A percentile compares a stretch with the other conserved stretches of the same genome.
phyloP scores from a whole-genome alignment of 805 yeast genomes.

The Nakazawaea ishiwadae region DNA sequence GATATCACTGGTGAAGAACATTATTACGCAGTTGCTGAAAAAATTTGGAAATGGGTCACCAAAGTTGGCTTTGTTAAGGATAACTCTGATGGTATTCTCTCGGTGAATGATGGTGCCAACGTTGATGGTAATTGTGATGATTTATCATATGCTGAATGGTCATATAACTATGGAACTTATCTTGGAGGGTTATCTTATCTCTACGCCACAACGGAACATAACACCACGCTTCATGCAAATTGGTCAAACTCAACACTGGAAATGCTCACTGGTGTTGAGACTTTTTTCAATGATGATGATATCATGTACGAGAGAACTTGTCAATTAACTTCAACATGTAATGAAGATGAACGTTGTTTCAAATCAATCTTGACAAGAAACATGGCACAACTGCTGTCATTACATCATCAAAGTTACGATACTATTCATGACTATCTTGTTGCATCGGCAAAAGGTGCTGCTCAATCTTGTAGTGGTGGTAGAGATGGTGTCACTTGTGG shows the following conservation, averaged over 20 bases:
- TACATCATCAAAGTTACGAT: slow-evolving; percentile 46
- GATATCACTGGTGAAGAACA: slow-evolving; percentile 49
- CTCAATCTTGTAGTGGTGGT: slow-evolving; percentile 70
- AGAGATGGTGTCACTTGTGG: slow-evolving; percentile 76
- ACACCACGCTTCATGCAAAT: slow-evolving; percentile 15
- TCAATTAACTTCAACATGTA: slow-evolving; percentile 47
- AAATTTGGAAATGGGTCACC: slow-evolving; percentile 54
- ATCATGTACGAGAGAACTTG: slow-evolving; percentile 64
- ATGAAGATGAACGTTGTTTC: slow-evolving; percentile 74
- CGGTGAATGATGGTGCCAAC: slow-evolving; percentile 56
- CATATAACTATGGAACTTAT: slow-evolving; percentile 66
- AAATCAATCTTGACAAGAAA: slow-evolving; percentile 64
- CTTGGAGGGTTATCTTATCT: slow-evolving; percentile 21
- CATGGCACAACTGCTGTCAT: slow-evolving; percentile 50
- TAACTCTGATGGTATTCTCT: slow-evolving; percentile 23
- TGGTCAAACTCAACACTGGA: slow-evolving; percentile 47
- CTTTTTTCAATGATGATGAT: slow-evolving; percentile 40
- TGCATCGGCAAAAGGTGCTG: slow-evolving; percentile 62
- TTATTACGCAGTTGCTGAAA: slow-evolving; percentile 46
- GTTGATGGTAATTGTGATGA: slow-evolving; percentile 42
- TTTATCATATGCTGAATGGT: slow-evolving; percentile 53
- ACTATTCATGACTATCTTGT: slow-evolving; percentile 30
- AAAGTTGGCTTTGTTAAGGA: slow-evolving; percentile 21
- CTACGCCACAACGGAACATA: slow-evolving; percentile 13
- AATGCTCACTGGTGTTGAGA: slow-evolving; percentile 26